Evolutionary conservation across 2,329 filamentous ascomycete genomes (phyloP).

Genomic region (Aspergillus sergii): DNA sequence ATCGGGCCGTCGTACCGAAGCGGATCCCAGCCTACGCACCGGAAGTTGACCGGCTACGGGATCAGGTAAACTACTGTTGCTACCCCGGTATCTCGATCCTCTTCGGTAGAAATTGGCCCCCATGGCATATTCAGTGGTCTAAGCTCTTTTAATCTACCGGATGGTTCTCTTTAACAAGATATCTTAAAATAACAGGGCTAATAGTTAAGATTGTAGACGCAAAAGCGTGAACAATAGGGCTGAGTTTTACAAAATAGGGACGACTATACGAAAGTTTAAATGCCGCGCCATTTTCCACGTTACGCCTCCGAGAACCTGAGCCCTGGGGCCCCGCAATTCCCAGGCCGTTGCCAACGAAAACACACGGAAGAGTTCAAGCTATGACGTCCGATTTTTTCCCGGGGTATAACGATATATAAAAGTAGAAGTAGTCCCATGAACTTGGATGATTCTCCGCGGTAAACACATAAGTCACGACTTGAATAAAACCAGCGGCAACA

Average conservation of each 20-base stretch:
- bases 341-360: not conserved
- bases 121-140: not conserved
- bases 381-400: slow-evolving; percentile 1
- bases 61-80: not conserved
- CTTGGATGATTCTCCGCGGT: not conserved
- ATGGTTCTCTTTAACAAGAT: not conserved
- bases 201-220: not conserved
- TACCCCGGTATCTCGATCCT: not conserved
- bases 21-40: not conserved
- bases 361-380: not conserved
- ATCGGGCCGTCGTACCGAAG: not conserved
- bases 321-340: slow-evolving; percentile 4
- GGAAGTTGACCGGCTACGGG: not conserved
- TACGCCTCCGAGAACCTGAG: not conserved
- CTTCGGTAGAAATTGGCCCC: not conserved
- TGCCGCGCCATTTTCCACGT: not conserved
- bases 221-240: not conserved
- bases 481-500: not conserved
- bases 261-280: not conserved
- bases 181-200: not conserved
- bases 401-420: slow-evolving; percentile 4
- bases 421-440: slow-evolving; percentile 3
- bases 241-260: not conserved
- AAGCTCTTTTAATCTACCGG: not conserved
- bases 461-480: not conserved